Base-by-base conservation (phyloP, 2,329 filamentous ascomycete genomes). In the Fusarium temperatum region DNA sequence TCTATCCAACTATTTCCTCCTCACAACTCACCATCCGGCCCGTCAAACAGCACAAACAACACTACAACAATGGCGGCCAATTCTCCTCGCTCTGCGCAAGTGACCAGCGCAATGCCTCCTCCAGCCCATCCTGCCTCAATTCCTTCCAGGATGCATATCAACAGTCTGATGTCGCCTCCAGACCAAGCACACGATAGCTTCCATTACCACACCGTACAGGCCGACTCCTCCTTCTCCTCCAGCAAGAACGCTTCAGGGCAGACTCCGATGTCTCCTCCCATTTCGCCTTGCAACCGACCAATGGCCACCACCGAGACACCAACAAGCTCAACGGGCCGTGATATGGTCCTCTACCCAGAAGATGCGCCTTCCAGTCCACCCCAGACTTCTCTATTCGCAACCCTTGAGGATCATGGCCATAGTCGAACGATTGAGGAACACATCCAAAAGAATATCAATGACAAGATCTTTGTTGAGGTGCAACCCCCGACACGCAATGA, bases 91-190 rank as follows among this genome's bases (percentile, higher is more conserved):
- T 65, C 63, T 71, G 64, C 71, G 41, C 72, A 75, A 57, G 57
- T 68, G 60, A 60, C 65, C 53, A 68, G 64, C 65, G 65, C 79
- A 76, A 81, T 80, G 79, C 78, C 77, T 36, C 80, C 81, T 54
- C 80, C 80, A 51, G 75, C 78, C 15, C 70, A 69, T 28, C 75
- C 77, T 41, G 63, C 76, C 28, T 69, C 74, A 57, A 71, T 71
- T 35, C 73, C 73, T 28, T 38, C 74, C 9, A 87, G 84, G 78
- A 87, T 86, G 60, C 84, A 87, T 70, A 87, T 89, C 73, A 86
- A 80, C 82, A 90, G 84, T 69, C 82, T 91, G 66, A 90, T 91
- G 86, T 91, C 90, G 28, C 90, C 90, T 38, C 89, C 89, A 28
- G 89, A 91, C 42, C 83, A 84, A n/a, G 79, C 84, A 39, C 85